Evolutionary conservation across 1,284 basidiomycete species (phyloP), one percentile per base, ranked within the genome.

Genomic region (Paramarasmius palmivorus): DNA sequence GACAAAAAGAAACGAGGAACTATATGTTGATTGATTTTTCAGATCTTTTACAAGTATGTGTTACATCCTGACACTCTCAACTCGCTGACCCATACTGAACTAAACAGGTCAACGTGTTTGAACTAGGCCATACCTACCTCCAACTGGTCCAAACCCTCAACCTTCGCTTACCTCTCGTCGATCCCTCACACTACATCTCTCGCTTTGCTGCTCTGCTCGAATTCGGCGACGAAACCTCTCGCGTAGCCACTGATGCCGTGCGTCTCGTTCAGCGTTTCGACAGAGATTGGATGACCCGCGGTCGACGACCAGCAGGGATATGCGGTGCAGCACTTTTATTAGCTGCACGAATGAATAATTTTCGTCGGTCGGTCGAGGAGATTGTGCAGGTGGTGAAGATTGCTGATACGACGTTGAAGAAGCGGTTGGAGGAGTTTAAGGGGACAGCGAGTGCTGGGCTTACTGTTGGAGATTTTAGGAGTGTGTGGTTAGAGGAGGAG

Each of bases 11-110:
- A 70, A 93, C 90, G 0, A 77, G 89, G 37, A 90, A 87, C 56
- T 93, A 96, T 68, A 99, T 99, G 97, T 85, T 99, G 35, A 99
- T 99, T 60, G 97, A 99, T 73, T 98, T 99, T 67, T 92, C 91
- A 14, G 95, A 97, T 66, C 76, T 94, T 25, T 79, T 98, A 22
- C 92, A 93, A 73, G 93, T 92, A 60, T 61, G 78, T 64, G 19
- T 19, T 45, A 41, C 49, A n/a, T n/a, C 15, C 23, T 29, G 41
- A 32, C 20, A 38, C 19, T 46, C 14, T 37, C 36, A 29, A 36
- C 10, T 50, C 23, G 57, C 52, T 50, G 15, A 47, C 50, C 29
- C 34, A 46, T n/a, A 25, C 23, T 57, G 52, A 40, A 44, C 44
- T 62, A 26, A n/a, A 17, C 4, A 96, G 92, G 93, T 98, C 61